phyloP scores from a whole-genome alignment of 2,329 filamentous ascomycete genomes.

The Alternaria atra region DNA sequence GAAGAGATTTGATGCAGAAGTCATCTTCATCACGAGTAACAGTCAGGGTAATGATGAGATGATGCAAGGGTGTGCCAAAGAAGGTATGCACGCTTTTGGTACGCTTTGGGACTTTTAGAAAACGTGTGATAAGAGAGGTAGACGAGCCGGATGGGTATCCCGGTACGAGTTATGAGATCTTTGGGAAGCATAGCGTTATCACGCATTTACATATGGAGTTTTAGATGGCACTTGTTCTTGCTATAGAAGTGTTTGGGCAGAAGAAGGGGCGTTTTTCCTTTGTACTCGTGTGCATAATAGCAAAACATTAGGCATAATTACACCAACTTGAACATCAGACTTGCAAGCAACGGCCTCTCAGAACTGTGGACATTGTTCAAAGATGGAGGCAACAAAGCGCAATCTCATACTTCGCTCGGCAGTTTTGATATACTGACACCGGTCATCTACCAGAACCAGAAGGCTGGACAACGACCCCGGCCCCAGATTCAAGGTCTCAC shows the following conservation, averaged over 20 bases:
- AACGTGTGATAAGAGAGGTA: not conserved
- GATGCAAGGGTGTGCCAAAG: conserved; percentile 46
- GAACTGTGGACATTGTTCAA: not conserved
- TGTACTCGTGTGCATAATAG: not conserved
- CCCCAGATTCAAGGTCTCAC: not conserved
- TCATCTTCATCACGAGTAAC: conserved; percentile 50
- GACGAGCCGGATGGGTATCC: not conserved
- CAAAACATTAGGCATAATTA: not conserved
- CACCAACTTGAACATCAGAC: not conserved
- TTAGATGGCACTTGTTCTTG: not conserved
- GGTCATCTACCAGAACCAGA: not conserved
- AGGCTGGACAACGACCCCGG: not conserved
- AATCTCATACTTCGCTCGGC: not conserved
- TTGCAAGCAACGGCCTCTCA: not conserved
- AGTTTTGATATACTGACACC: not conserved
- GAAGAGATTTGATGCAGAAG: conserved; percentile 45
- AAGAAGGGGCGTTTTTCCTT: not conserved
- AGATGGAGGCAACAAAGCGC: not conserved
- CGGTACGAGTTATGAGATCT: not conserved
- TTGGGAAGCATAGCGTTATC: not conserved
- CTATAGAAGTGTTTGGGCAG: not conserved
- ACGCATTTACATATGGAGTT: conserved; percentile 3
- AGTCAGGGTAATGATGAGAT: conserved; percentile 50
- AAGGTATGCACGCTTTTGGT: conserved; percentile 47
- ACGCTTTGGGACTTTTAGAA: conserved; percentile 48